Evolutionary conservation across 116 monocot genomes (phyloP).

Genomic region (Posidonia oceanica): DNA sequence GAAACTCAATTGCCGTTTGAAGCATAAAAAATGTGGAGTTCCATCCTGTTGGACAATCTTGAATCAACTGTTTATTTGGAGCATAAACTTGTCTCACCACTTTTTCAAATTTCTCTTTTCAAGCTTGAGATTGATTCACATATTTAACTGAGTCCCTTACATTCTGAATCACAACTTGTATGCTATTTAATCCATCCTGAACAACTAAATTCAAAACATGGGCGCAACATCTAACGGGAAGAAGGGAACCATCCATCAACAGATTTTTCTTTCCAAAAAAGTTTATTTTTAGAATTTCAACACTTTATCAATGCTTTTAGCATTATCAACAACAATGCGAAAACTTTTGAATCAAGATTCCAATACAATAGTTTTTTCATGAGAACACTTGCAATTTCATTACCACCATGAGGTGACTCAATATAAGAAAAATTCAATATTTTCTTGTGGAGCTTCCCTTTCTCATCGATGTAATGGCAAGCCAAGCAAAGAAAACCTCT

Average conservation of each 20-base stretch:
- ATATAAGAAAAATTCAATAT: not conserved
- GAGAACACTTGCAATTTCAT: not conserved
- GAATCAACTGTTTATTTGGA: not conserved
- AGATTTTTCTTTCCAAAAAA: not conserved
- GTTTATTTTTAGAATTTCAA: not conserved
- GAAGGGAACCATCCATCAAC: too few species aligned
- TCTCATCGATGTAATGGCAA: not conserved
- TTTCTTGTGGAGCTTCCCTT: not conserved
- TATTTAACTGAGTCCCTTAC: not conserved
- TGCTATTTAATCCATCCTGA: not conserved
- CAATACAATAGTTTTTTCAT: too few species aligned
- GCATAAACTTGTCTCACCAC: too few species aligned
- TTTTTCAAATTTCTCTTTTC: too few species aligned
- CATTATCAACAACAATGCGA: not conserved
- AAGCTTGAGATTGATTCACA: not conserved
- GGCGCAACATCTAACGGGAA: not conserved
- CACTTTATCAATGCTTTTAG: not conserved
- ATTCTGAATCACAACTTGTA: not conserved
- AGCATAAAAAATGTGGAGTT: too few species aligned
- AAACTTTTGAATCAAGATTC: not conserved
- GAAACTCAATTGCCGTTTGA: too few species aligned
- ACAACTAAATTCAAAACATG: not conserved
- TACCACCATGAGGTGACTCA: not conserved
- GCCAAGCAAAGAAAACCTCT: not conserved
- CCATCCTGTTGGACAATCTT: not conserved